These are phyloP conservation scores for Trichoderma simmonsii DNA, from an alignment of 2,329 filamentous ascomycete genomes.

Conservation along the genomic window DNA sequence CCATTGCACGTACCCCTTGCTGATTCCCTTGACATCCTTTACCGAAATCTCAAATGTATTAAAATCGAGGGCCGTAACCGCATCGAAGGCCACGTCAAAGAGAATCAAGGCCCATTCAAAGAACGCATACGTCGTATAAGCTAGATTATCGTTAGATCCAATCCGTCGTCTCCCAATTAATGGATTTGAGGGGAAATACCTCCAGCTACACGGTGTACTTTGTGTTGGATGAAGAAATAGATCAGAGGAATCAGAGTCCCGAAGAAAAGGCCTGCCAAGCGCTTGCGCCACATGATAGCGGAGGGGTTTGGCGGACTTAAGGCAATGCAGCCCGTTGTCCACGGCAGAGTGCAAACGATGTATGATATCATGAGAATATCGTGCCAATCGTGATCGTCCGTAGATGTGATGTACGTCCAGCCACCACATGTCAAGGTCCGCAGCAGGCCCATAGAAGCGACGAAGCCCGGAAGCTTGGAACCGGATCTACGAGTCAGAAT, in stretches of 20 bases:
- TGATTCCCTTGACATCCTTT: constrained; percentile 82
- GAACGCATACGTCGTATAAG: constrained; percentile 95
- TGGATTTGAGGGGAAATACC: constrained; percentile 55
- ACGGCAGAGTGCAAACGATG: constrained; percentile 87
- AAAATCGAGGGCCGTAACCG: constrained; percentile 91
- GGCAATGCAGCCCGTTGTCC: constrained; percentile 87
- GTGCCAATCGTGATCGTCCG: constrained; percentile 97
- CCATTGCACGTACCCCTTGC: constrained; percentile 97
- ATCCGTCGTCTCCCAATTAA: background rate
- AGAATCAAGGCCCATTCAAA: constrained; percentile 96
- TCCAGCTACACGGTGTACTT: constrained; percentile 89
- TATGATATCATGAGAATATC: constrained; percentile 99
- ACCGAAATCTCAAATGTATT: constrained; percentile 81
- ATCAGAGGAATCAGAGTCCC: constrained; percentile 84
- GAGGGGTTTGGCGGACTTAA: constrained; percentile 80
- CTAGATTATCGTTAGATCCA: constrained; percentile 44
- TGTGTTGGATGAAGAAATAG: constrained; percentile 98
- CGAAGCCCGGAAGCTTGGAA: constrained; percentile 72
- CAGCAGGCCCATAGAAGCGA: constrained; percentile 76
- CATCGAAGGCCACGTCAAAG: constrained; percentile 94
- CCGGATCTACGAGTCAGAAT: constrained; percentile 76
- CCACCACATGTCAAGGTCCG: constrained; percentile 92
- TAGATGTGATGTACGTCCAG: constrained; percentile 98
- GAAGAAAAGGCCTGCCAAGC: constrained; percentile 80
- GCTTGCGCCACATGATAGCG: constrained; percentile 86